Evolutionary conservation across 1,284 basidiomycete genomes (phyloP), one percentile per base, ranked within the genome.

Genomic region (Violaceomyces palustris): DNA sequence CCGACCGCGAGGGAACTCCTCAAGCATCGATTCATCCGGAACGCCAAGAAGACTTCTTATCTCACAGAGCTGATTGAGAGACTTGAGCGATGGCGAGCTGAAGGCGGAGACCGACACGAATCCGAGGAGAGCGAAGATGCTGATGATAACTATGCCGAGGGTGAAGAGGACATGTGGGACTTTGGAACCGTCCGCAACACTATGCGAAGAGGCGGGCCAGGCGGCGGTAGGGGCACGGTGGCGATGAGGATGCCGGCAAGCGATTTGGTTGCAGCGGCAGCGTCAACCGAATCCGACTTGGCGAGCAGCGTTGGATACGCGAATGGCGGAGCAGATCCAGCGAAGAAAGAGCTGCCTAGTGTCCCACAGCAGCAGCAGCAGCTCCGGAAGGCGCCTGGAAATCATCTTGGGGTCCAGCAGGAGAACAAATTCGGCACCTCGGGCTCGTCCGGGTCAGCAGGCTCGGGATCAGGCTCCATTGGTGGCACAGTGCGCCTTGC

Each of bases 51-150:
- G 78, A 86, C 90, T 4, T 87, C 76, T 62, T 94, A 93, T 68
- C 78, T 97, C 50, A 94, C 91, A 1, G 93, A 97, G 72, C 79
- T 98, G 35, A 93, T 97, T 62, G 92, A 97, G 62, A 81, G 91
- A 26, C 86, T 90, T 60, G 90, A 96, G 66, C 80, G 88, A 57
- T 98, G 90, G 90, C 86, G 82, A 73, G 67, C 74, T 31, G n/a
- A 89, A 89, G 70, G 88, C 19, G 66, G 66, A 32, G 65, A 68
- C 14, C 48, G 61, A 9, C 60, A 61, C 42, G 63, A 64, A 33
- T 48, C 55, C 15, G 50, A 62, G 31, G 63, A 65, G 35, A 51
- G 54, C 29, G 56, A 57, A 17, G 46, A 59, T 19, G 56, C 52
- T 30, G 58, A 64, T 38, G 64, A 64, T 5, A 52, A 63, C 19